Percentiles rank a stretch among this genome's conserved stretches.
Conservation (phyloP, 2,329 filamentous ascomycete genomes). For the Diplodia intermedia region DNA sequence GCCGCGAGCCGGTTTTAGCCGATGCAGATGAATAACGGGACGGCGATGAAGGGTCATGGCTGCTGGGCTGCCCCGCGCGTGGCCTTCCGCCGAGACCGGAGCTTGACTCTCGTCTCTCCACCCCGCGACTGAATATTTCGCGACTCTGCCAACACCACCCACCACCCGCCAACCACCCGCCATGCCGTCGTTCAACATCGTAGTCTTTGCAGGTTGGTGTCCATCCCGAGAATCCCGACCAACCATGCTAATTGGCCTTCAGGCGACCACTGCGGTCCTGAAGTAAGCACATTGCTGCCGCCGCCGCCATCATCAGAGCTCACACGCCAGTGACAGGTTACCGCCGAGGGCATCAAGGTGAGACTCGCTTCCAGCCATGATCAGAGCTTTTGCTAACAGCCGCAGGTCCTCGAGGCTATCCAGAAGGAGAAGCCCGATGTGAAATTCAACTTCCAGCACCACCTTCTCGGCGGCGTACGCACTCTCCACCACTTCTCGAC, state of each 20-base stretch:
- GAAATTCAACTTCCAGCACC: constrained; percentile 88
- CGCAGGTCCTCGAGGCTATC: constrained; percentile 77
- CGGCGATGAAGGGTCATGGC: not conserved
- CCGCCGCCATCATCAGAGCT: constrained; percentile 32
- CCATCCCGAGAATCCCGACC: not conserved
- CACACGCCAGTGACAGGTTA: constrained; percentile 64
- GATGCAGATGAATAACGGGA: not conserved
- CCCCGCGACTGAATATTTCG: constrained; percentile 31
- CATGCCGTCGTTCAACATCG: constrained; percentile 53
- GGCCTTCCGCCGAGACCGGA: constrained; percentile 28
- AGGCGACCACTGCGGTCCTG: constrained; percentile 53
- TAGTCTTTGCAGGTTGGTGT: constrained; percentile 49
- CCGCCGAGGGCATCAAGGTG: constrained; percentile 86
- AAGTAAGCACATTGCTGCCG: constrained; percentile 42
- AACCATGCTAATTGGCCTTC: constrained; percentile 36
- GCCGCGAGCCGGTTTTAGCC: not conserved
- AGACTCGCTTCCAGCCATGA: constrained; percentile 29
- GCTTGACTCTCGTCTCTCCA: constrained; percentile 22
- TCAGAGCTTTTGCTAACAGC: constrained; percentile 25
- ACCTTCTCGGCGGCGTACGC: constrained; percentile 89
- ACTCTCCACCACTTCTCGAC: not conserved
- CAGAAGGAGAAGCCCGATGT: constrained; percentile 74
- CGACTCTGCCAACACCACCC: not conserved
- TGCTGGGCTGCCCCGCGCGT: constrained; percentile 18
- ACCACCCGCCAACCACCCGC: not conserved